These are phyloP conservation scores for Lolium rigidum DNA, from an alignment of 176 grass and related monocot genomes.

Conservation along the genomic window DNA sequence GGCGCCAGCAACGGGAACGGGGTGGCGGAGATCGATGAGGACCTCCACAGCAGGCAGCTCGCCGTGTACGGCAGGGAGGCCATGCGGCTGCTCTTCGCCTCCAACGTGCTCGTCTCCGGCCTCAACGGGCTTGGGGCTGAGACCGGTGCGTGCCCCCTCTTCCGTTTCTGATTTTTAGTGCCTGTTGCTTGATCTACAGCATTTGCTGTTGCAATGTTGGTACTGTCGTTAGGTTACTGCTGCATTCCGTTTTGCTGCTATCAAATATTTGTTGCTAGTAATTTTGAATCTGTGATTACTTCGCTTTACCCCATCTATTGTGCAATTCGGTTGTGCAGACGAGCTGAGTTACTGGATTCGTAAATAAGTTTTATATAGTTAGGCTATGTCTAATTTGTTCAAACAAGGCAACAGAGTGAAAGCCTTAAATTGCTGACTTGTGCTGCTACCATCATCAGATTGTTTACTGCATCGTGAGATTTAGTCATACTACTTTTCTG, in stretches of 20 bases:
- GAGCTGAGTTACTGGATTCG: conserved; percentile 17
- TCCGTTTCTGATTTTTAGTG: background rate
- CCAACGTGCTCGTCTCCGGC: conserved; percentile 75
- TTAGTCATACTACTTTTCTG: background rate
- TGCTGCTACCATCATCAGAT: background rate
- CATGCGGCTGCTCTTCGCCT: conserved; percentile 74
- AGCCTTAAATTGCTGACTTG: background rate
- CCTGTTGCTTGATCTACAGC: background rate
- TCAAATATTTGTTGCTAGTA: background rate
- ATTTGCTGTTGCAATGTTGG: background rate
- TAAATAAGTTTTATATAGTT: background rate
- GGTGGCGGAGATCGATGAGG: conserved; percentile 72
- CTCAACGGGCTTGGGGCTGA: conserved; percentile 82
- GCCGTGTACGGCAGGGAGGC: conserved; percentile 86
- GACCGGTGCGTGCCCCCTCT: conserved; percentile 57
- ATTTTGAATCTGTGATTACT: conserved; percentile 26
- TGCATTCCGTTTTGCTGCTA: background rate
- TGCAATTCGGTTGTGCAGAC: background rate
- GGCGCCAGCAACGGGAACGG: conserved; percentile 37
- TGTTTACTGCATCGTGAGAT: conserved; percentile 2
- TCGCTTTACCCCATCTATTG: background rate
- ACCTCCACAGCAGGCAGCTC: conserved; percentile 83
- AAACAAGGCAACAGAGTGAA: conserved; percentile 6
- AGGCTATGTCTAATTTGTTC: conserved; percentile 12
- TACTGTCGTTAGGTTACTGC: background rate